Conservation (phyloP, 2,329 filamentous ascomycete genomes). For the Sporothrix schenckii region DNA sequence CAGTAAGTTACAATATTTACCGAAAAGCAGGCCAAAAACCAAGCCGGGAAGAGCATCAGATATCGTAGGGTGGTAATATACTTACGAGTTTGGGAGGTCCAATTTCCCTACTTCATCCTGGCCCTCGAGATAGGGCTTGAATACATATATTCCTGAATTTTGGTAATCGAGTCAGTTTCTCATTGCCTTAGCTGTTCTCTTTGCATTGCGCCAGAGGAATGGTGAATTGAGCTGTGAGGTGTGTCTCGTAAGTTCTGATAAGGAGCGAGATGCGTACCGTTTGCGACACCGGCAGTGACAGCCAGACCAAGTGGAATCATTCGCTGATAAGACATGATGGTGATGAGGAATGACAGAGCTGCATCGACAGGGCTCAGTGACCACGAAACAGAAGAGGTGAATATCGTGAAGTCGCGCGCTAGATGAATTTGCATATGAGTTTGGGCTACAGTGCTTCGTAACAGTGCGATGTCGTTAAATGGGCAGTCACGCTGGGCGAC, state of each 20-base stretch:
- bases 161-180: background rate
- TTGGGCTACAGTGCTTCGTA: background rate
- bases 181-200: background rate
- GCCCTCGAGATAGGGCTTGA: constrained; percentile 32
- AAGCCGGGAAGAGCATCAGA: constrained; percentile 3
- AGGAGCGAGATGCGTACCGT: constrained; percentile 38
- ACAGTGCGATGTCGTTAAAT: constrained; percentile 3
- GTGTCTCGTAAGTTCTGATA: background rate
- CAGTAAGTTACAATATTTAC: background rate
- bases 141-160: constrained; percentile 35
- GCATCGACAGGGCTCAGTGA: background rate
- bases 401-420: background rate
- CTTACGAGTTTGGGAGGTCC: constrained; percentile 18
- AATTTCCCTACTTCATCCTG: constrained; percentile 9
- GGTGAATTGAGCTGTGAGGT: background rate
- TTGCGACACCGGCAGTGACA: constrained; percentile 41
- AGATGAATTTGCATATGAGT: background rate
- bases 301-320: constrained; percentile 40
- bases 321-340: constrained; percentile 34
- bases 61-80: background rate
- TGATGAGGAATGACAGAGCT: background rate
- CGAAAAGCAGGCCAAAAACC: constrained; percentile 8
- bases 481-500: background rate
- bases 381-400: background rate
- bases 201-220: background rate